These are phyloP conservation scores for Ormosia semicastrata DNA, from an alignment of 306 rosid species.

Conservation along the genomic window DNA sequence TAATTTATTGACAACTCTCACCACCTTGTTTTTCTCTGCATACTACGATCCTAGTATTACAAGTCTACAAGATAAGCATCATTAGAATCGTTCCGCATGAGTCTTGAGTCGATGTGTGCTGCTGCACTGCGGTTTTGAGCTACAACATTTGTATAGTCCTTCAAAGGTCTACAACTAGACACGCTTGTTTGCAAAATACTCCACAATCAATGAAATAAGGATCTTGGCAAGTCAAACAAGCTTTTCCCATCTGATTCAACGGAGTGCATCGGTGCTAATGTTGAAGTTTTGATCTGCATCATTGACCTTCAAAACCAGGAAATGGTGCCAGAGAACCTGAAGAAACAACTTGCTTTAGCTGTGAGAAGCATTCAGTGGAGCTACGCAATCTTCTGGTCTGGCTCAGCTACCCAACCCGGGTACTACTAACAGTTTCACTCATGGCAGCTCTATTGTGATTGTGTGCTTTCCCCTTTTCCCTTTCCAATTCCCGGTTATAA, in stretches of 20 bases:
- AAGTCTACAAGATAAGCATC: neutral
- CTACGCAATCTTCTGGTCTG: constrained; percentile 79
- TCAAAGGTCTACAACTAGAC: no score
- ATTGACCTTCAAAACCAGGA: constrained; percentile 31
- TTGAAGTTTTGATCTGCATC: constrained; percentile 19
- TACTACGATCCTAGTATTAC: neutral
- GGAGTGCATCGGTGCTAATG: neutral
- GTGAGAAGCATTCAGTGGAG: constrained; percentile 87
- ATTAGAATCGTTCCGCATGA: neutral
- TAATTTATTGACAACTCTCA: no score
- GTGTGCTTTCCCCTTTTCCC: neutral
- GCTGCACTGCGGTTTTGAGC: neutral
- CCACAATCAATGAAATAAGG: neutral
- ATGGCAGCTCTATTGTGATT: neutral
- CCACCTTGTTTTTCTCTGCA: neutral
- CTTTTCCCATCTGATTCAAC: neutral
- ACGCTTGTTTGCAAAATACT: neutral
- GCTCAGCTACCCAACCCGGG: constrained; percentile 64
- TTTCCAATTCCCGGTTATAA: neutral
- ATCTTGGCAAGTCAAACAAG: neutral
- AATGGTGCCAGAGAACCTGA: constrained; percentile 55
- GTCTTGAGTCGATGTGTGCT: constrained; percentile 14
- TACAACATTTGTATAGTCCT: neutral
- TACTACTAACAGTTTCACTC: constrained; percentile 20
- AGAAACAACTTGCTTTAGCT: constrained; percentile 73